phyloP scores from a whole-genome alignment of 2,329 filamentous ascomycete genomes.

The Claviceps sp. region DNA sequence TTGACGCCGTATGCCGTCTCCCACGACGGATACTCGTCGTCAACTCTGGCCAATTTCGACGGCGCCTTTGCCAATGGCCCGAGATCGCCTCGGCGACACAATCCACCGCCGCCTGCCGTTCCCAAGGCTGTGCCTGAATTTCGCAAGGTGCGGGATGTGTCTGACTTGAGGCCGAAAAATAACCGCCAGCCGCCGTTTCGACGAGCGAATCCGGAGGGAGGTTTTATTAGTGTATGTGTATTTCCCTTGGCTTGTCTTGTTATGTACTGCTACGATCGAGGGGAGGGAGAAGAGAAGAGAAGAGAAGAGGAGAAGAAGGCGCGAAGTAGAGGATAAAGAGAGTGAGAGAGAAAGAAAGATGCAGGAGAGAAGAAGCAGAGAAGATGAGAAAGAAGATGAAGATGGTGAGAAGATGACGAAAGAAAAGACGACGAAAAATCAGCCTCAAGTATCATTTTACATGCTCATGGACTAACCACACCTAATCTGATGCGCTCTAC shows the following conservation, averaged over 20 bases:
- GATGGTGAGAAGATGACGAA: no score
- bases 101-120: conserved; percentile 22
- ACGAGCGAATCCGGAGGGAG: conserved; percentile 88
- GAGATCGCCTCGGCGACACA: conserved; percentile 44
- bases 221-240: conserved; percentile 80
- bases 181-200: conserved; percentile 83
- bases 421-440: background rate
- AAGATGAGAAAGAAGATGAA: background rate
- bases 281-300: background rate
- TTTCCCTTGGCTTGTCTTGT: background rate
- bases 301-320: background rate
- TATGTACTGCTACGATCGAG: background rate
- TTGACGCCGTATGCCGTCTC: conserved; percentile 55
- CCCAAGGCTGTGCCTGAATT: conserved; percentile 72
- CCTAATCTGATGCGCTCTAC: background rate
- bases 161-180: conserved; percentile 69
- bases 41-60: conserved; percentile 59
- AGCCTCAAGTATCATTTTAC: background rate
- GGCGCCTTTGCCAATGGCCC: conserved; percentile 44
- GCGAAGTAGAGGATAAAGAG: no score
- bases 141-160: conserved; percentile 56
- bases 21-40: conserved; percentile 61
- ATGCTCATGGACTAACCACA: background rate
- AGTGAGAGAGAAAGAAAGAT: background rate
- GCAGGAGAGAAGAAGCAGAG: background rate